These are phyloP conservation scores for Boletus bicolor DNA, from an alignment of 768 basidiomycete species.

Conservation along the genomic window DNA sequence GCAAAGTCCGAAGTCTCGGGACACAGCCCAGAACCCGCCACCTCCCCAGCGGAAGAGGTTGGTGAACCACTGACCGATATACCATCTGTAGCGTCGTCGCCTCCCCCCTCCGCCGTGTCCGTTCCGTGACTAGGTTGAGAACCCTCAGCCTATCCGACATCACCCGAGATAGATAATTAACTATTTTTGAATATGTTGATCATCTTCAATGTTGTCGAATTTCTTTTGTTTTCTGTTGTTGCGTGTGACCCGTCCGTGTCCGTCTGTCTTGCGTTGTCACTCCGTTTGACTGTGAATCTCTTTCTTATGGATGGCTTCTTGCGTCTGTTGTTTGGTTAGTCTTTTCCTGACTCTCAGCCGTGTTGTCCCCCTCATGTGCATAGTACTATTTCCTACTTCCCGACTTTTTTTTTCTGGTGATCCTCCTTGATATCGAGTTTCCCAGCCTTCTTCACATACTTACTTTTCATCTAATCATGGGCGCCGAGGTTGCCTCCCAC, in stretches of 20 bases:
- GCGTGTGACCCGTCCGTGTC: constrained; percentile 14
- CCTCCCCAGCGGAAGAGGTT: constrained; percentile 23
- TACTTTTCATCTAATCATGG: constrained; percentile 26
- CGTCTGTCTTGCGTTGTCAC: constrained; percentile 8
- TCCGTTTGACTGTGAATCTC: constrained; percentile 6
- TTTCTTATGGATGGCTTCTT: constrained; percentile 18
- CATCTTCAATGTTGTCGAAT: constrained; percentile 30
- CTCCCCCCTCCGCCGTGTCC: constrained; percentile 32
- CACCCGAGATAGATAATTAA: constrained; percentile 27
- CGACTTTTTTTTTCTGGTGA: background rate
- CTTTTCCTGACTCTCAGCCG: constrained; percentile 1
- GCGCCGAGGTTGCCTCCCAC: constrained; percentile 11
- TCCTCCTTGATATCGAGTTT: constrained; percentile 15
- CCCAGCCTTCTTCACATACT: constrained; percentile 20
- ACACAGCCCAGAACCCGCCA: constrained; percentile 16
- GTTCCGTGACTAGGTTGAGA: constrained; percentile 17
- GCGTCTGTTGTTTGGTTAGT: constrained; percentile 22
- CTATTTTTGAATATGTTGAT: constrained; percentile 35
- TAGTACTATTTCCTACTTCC: constrained; percentile 12
- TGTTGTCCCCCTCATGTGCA: constrained; percentile 19
- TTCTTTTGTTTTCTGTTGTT: constrained; percentile 2
- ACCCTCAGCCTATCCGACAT: constrained; percentile 2
- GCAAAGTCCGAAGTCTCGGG: constrained; percentile 16
- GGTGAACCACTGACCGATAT: constrained; percentile 21
- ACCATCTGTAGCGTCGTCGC: constrained; percentile 29